Evolutionary conservation across 306 rosid species (phyloP).

Genomic region (Quercus parvula): DNA sequence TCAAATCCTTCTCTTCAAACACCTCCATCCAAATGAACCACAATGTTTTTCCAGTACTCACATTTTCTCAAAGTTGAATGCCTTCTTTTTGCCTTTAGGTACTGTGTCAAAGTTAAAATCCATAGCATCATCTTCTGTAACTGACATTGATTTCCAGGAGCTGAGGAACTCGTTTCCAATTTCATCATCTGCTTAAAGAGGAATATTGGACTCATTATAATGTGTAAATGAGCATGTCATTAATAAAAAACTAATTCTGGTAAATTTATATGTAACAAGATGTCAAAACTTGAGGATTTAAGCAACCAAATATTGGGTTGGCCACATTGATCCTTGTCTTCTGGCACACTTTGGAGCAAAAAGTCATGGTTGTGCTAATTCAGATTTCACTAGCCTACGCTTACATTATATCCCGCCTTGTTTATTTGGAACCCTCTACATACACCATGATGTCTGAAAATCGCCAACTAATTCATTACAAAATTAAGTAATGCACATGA

Average conservation of each 20-base stretch:
- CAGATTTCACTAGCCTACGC: neutral
- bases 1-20: neutral
- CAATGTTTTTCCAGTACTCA: constrained; percentile 31
- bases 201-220: neutral
- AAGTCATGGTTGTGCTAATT: neutral
- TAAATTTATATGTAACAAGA: neutral
- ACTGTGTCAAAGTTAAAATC: constrained; percentile 61
- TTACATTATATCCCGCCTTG: neutral
- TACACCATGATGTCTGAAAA: neutral
- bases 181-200: constrained; percentile 59
- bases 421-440: neutral
- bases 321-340: neutral
- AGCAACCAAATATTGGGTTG: neutral
- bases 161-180: constrained; percentile 67
- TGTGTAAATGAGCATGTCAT: neutral
- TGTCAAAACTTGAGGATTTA: constrained; percentile 5
- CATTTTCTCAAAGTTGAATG: constrained; percentile 74
- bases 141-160: constrained; percentile 91
- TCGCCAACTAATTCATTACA: neutral
- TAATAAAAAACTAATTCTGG: neutral
- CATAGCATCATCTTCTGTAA: constrained; percentile 65
- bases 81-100: constrained; percentile 62
- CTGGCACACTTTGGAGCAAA: neutral
- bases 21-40: neutral
- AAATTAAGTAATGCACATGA: neutral